A percentile compares a stretch with the other conserved stretches of the same genome.
phyloP scores from a whole-genome alignment of 1,139 yeast species.

The Pichia sp. region DNA sequence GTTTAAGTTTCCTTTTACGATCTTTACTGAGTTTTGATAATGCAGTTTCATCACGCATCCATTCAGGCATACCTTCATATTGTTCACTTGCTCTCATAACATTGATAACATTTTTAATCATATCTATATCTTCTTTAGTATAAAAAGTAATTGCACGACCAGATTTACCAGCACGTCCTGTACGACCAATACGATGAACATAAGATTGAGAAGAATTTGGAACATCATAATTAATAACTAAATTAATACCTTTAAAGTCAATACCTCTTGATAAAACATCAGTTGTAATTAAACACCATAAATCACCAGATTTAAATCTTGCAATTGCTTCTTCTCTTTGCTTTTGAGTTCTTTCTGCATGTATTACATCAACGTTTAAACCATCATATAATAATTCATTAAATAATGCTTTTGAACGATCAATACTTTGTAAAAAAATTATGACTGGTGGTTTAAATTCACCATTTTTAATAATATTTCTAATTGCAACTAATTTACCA shows the following conservation, averaged over 20 bases:
- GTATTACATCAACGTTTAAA: constrained; percentile 90
- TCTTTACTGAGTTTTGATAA: constrained; percentile 63
- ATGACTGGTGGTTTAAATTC: constrained; percentile 90
- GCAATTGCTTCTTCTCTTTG: constrained; percentile 86
- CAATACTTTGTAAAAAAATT: constrained; percentile 84
- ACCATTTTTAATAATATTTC: constrained; percentile 81
- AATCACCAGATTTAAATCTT: constrained; percentile 78
- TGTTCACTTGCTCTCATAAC: constrained; percentile 94
- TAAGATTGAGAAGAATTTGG: constrained; percentile 93
- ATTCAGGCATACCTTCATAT: constrained; percentile 54
- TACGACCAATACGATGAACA: constrained; percentile 97
- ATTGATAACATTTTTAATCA: constrained; percentile 78
- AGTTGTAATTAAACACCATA: constrained; percentile 95
- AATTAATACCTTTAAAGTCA: constrained; percentile 91
- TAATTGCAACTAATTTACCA: constrained; percentile 85
- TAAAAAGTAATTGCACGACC: constrained; percentile 91
- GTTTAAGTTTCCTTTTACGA: constrained; percentile 60
- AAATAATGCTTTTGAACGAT: constrained; percentile 90
- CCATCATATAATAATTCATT: constrained; percentile 89
- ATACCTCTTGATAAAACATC: constrained; percentile 96
- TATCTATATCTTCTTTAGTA: constrained; percentile 78
- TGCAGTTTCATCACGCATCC: constrained; percentile 58
- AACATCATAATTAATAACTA: constrained; percentile 94
- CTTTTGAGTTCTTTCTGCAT: constrained; percentile 85
- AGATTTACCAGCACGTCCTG: constrained; percentile 88